Evolutionary conservation across 2,329 filamentous ascomycete species (phyloP).

Genomic region (Aspergillaceae sp.): DNA sequence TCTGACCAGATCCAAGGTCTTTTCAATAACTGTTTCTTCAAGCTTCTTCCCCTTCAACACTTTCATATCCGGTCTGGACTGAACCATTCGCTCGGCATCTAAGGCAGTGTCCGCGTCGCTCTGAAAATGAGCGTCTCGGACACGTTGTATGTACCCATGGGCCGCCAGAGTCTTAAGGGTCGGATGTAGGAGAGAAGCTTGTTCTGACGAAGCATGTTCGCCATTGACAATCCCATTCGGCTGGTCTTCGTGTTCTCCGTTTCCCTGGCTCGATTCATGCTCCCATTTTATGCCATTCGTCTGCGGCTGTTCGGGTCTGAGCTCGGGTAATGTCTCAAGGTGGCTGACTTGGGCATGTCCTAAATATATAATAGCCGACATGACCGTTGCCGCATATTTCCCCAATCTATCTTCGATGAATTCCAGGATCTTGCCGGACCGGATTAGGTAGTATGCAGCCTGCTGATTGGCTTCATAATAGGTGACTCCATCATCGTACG

Average conservation of each 20-base stretch:
- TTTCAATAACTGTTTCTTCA: constrained; percentile 23
- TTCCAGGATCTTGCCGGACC: constrained; percentile 72
- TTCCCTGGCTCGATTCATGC: constrained; percentile 13
- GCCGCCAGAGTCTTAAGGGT: constrained; percentile 32
- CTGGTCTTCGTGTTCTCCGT: constrained; percentile 11
- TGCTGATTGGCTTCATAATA: constrained; percentile 78
- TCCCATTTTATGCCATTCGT: constrained; percentile 18
- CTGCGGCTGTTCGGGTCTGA: constrained; percentile 15
- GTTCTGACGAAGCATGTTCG: constrained; percentile 12
- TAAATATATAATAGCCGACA: constrained; percentile 65
- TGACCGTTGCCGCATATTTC: constrained; percentile 61
- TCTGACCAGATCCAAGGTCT: constrained; percentile 21
- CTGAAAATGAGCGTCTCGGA: constrained; percentile 34
- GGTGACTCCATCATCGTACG: constrained; percentile 53
- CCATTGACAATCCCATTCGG: constrained; percentile 16
- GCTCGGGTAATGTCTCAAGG: constrained; percentile 33
- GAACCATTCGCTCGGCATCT: constrained; percentile 28
- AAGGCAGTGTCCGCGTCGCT: constrained; percentile 32
- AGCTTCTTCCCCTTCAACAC: constrained; percentile 32
- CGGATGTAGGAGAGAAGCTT: constrained; percentile 24
- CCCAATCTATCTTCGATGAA: constrained; percentile 68
- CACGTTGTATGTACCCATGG: constrained; percentile 34
- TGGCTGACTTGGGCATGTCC: constrained; percentile 59
- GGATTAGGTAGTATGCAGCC: constrained; percentile 72
- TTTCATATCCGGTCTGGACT: constrained; percentile 22